A percentile compares a stretch with the other conserved stretches of the same genome.
These are phyloP conservation scores for Porcisia deanei DNA, from an alignment of 208 protist species.

Conservation along the genomic window DNA sequence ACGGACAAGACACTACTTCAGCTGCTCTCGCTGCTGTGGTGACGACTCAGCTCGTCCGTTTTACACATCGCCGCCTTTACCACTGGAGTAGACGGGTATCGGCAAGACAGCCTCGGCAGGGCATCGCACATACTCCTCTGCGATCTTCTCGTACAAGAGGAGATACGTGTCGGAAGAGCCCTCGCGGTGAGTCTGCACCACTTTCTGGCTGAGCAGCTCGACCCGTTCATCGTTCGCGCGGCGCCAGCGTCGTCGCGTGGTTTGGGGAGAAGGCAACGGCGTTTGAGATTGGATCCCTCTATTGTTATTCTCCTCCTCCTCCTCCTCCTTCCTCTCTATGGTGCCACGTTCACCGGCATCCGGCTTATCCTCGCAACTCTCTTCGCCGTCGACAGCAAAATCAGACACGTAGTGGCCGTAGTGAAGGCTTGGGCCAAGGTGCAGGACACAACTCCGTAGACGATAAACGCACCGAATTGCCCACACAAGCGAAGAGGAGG, in stretches of 20 bases:
- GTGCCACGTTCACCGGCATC: background rate
- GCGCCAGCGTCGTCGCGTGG: slow-evolving; percentile 26
- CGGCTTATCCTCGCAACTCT: background rate
- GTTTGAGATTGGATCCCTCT: background rate
- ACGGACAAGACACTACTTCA: background rate
- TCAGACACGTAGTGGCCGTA: slow-evolving; percentile 73
- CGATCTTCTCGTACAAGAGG: slow-evolving; percentile 67
- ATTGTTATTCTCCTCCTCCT: background rate
- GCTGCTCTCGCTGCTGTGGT: background rate
- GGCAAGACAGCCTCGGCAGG: slow-evolving; percentile 50
- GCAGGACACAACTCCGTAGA: slow-evolving; percentile 48
- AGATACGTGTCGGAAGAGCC: slow-evolving; percentile 54
- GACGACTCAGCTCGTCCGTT: background rate
- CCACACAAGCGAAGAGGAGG: slow-evolving; percentile 3
- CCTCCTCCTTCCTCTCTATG: background rate
- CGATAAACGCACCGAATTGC: slow-evolving; percentile 45
- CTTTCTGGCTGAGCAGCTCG: slow-evolving; percentile 10
- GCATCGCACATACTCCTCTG: slow-evolving; percentile 43
- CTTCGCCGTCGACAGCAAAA: slow-evolving; percentile 36
- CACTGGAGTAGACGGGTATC: slow-evolving; percentile 11
- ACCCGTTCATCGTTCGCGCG: slow-evolving; percentile 62
- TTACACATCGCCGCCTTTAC: background rate
- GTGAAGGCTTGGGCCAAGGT: slow-evolving; percentile 50
- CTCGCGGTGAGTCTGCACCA: slow-evolving; percentile 17
- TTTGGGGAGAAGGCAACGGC: background rate